Base-by-base conservation (phyloP, 2,329 filamentous ascomycete species). In the Sporothrix brunneoviolacea region DNA sequence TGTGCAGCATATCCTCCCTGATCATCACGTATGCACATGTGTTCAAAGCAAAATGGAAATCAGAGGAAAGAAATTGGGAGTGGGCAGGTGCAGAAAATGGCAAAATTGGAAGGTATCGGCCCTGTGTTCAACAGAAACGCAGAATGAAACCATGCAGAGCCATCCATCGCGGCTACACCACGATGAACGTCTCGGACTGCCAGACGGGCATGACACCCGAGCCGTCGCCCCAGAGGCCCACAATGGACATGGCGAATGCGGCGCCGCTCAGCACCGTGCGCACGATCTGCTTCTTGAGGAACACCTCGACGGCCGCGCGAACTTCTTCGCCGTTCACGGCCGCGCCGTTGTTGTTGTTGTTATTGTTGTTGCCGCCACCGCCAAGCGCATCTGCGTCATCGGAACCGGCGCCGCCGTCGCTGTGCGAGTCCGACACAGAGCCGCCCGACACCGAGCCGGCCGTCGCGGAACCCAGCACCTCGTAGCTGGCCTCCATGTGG, bases 401-500 rank as follows among this genome's bases (percentile, higher is more conserved):
- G 18, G 57, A 58, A 41, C 56, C 58, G 18, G 61, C 61, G 7
- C 61, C 65, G 53, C 61, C 65, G 53, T 78, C 72, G 55, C 70
- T 74, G 55, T 70, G 68, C n/a, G 71, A 66, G 39, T 55, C 55
- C 10, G 51, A 57, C 13, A 51, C 51, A 1, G 53, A 55, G 9
- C 53, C 53, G 12, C 49, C 32, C 12, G 45, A 48, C 37, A 48
- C 32, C 1, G 54, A 57, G 16, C 51, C 53, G 19, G 24, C 81
- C 74, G 46, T 55, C 4, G 52, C 45, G 19, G 49, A 42, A 24
- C 56, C 56, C n/a, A 57, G 54, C 16, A 57, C 78, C 67, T 88
- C 84, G 67, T 86, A 88, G 73, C 80, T 87, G 40, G 80, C 77
- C 65, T 89, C 84, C 72, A 87, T 78, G 54, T 73, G 73, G 24